Base-by-base conservation (phyloP, 768 basidiomycete genomes). In the Pulveroboletus frians region DNA sequence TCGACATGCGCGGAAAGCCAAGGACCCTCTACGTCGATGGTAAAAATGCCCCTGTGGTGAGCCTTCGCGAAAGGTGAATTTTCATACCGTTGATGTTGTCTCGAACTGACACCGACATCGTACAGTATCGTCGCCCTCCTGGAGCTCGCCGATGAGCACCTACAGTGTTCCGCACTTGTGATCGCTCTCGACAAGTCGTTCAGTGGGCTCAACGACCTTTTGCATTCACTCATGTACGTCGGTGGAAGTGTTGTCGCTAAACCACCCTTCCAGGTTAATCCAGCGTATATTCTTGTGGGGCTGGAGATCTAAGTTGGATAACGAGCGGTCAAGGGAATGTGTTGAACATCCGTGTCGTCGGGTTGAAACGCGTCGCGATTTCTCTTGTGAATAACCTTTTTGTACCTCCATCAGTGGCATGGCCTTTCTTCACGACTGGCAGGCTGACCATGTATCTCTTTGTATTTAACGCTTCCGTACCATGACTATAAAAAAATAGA, bases 221-320 rank as follows among this genome's bases (percentile, higher is more conserved):
- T 94, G 32, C 92, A 94, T 63, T 86, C 92, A 43, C 76, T 94
- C 54, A 89, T 94, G 88, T 94, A 94, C 69, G 88, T 93, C 45
- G 91, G 91, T 54, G 92, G 88, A 47, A 80, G 77, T 43, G 85
- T 94, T 46, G 83, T 94, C 44, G 88, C 89, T 46, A 84, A 81
- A 63, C 86, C 88, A 47, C 81, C 80, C 21, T 88, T 87, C 74
- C 74, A 81, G 60, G 80, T 85, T 49, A 80, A 89, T 61, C 76
- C 85, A 26, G 80, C 83, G 15, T 90, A 83, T 64, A 79, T 94
- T 31, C 81, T 93, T 39, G 86, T 94, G 47, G 92, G 92, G 35
- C 72, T 94, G 68, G 91, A 92, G 60, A 81, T 93, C 51, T 91
- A 72, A 58, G 49, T 41, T 23, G 35, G 38, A 34, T 35, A 17